Conservation (phyloP, 768 basidiomycete genomes). For the Boletus pseudo-olivaceus region DNA sequence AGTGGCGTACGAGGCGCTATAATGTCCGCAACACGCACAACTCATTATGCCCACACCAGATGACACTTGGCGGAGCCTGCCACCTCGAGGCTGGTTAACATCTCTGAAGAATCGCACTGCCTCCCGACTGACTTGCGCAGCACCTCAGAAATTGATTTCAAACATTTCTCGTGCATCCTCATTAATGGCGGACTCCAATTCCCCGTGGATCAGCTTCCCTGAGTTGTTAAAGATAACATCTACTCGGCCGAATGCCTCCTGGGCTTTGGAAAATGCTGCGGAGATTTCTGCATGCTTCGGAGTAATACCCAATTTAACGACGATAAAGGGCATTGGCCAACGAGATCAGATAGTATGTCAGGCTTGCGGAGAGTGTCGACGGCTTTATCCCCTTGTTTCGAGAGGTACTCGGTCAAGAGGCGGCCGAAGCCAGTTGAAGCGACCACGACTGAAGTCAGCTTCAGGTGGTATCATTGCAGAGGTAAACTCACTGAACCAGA, state of each 20-base stretch:
- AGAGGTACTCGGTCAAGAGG: slow-evolving; percentile 30
- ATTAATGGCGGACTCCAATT: slow-evolving; percentile 35
- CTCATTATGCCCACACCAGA: slow-evolving; percentile 25
- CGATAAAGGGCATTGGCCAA: slow-evolving; percentile 24
- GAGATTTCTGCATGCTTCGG: slow-evolving; percentile 21
- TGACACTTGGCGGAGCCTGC: slow-evolving; percentile 34
- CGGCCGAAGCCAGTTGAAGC: slow-evolving; percentile 40
- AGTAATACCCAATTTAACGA: slow-evolving; percentile 33
- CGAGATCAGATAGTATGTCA: slow-evolving; percentile 29
- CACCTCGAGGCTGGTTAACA: slow-evolving; percentile 33
- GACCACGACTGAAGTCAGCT: slow-evolving; percentile 36
- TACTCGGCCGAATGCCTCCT: slow-evolving; percentile 31
- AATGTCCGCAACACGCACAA: slow-evolving; percentile 12
- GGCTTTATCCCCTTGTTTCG: slow-evolving; percentile 35
- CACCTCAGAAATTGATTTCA: slow-evolving; percentile 37
- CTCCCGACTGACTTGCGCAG: slow-evolving; percentile 27
- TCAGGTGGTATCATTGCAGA: too few relatives aligned
- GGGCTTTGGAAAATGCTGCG: slow-evolving; percentile 27
- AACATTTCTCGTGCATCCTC: slow-evolving; percentile 34
- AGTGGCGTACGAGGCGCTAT: slow-evolving; percentile 25
- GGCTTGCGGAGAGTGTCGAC: slow-evolving; percentile 45
- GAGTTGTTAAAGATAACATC: slow-evolving; percentile 41
- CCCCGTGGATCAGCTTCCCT: slow-evolving; percentile 23
- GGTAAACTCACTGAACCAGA: neutral
- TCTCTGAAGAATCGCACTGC: slow-evolving; percentile 37